Conservation (phyloP, 2,329 filamentous ascomycete species). For the Trichoderma gracile region DNA sequence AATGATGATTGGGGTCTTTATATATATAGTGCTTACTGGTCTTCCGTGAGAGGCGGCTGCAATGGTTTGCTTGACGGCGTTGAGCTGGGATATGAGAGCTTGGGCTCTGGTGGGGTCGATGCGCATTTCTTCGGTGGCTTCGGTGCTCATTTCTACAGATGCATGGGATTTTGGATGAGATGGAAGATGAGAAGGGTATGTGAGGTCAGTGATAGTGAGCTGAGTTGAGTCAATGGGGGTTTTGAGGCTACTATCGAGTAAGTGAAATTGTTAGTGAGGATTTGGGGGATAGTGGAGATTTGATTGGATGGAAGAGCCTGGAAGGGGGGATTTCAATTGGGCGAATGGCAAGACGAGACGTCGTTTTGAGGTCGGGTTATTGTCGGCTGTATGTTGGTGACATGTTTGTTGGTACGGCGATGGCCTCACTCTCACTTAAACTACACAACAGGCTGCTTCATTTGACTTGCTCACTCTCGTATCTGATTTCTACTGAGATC, state of each 20-base stretch:
- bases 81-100: conserved; percentile 62
- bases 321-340: not conserved
- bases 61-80: conserved; percentile 60
- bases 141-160: conserved; percentile 44
- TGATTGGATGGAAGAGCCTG: not conserved
- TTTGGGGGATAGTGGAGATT: not conserved
- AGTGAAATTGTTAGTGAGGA: too few species aligned
- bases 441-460: too few species aligned
- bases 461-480: too few species aligned
- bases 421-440: too few species aligned
- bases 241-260: not conserved
- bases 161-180: not conserved
- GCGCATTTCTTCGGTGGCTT: conserved; percentile 54
- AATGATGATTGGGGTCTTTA: too few species aligned
- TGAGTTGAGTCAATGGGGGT: too few species aligned
- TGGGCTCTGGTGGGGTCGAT: conserved; percentile 62
- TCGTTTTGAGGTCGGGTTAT: conserved; percentile 38
- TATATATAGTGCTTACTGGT: conserved; percentile 47
- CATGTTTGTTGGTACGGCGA: too few species aligned
- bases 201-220: not conserved
- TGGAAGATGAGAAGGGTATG: not conserved
- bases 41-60: conserved; percentile 53
- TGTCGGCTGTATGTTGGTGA: conserved; percentile 34
- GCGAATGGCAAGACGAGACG: not conserved
- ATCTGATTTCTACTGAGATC: too few species aligned